Base-by-base conservation (phyloP, 1,284 basidiomycete genomes). In the Apiotrichum veenhuisii region DNA sequence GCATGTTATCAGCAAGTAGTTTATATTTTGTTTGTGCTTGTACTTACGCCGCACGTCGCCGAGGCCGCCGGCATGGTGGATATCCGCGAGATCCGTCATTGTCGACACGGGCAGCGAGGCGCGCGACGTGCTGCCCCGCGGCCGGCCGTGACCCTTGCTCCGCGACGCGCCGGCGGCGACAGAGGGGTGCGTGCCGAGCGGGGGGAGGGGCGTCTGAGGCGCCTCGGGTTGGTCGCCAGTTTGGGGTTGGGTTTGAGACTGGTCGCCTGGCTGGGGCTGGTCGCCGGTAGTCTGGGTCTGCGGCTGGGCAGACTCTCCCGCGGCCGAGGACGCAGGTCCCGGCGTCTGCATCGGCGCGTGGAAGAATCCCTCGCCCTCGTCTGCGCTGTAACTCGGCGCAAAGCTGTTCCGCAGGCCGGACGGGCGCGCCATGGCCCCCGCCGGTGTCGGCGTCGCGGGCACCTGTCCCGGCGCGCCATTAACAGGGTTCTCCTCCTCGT, bases 11-110 rank as follows among this genome's bases (percentile, higher is more conserved):
- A 3, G 36, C 41, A 51, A 22, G 26, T 42, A 37, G 20, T 23
- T 22, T 3, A 2, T 37, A 37, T 18, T 15, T 12, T 0, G n/a
- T n/a, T n/a, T n/a, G n/a, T n/a, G n/a, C n/a, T n/a, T n/a, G 15
- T 0, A 59, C 57, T 57, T 34, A 62, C 61, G 47, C 3, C 57
- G 50, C n/a, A 55, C 46, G 11, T 57, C 52, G 37, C 57, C 57
- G 20, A 63, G 52, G 4, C 55, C 57, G 25, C 57, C 57, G 1
- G 61, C 57, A 14, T 33, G 47, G n/a, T 54, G 49, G 40, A 63
- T 63, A 40, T 63, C 58, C 2, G 55, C 52, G 18, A 63, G 52
- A 22, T 63, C 61, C 15, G 47, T 43, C 34, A 56, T 44, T 9
- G 50, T 58, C 30, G 50, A 37, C n/a, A 59, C 42, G 17, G 52